Evolutionary conservation across 2,329 filamentous ascomycete genomes (phyloP).

Genomic region (Emmonsia crescens): DNA sequence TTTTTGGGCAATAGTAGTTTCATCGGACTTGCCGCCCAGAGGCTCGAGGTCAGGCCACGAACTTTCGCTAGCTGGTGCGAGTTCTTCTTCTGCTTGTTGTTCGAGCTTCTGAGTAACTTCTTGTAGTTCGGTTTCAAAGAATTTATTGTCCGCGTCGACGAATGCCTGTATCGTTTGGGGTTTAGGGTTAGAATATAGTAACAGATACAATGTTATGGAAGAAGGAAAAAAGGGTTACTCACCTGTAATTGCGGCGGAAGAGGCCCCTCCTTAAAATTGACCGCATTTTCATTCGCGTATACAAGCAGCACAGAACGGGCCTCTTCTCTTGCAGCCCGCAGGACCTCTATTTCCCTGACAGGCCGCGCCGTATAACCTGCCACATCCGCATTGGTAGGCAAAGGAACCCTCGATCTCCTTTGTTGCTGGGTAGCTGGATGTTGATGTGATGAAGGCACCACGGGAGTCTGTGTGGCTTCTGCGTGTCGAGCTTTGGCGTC

Average conservation of each 20-base stretch:
- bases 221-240: slow-evolving; percentile 1
- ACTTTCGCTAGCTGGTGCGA: background rate
- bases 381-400: slow-evolving; percentile 23
- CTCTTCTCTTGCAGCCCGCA: slow-evolving; percentile 44
- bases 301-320: slow-evolving; percentile 45
- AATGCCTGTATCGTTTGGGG: slow-evolving; percentile 28
- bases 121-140: slow-evolving; percentile 28
- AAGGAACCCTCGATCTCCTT: slow-evolving; percentile 10
- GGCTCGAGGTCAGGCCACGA: background rate
- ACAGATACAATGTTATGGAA: background rate
- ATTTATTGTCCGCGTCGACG: slow-evolving; percentile 39
- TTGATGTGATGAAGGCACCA: slow-evolving; percentile 3
- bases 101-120: slow-evolving; percentile 14
- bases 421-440: background rate
- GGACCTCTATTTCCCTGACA: slow-evolving; percentile 43
- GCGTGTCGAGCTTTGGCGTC: slow-evolving; percentile 29
- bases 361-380: slow-evolving; percentile 31
- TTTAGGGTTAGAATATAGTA: background rate
- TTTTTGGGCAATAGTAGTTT: background rate
- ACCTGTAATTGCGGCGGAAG: slow-evolving; percentile 30
- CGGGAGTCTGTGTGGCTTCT: slow-evolving; percentile 15
- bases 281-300: slow-evolving; percentile 45
- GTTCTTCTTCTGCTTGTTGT: slow-evolving; percentile 3
- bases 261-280: slow-evolving; percentile 23
- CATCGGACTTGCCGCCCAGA: background rate